Percentiles rank a stretch among this genome's conserved stretches.
These are phyloP conservation scores for Neocucurbitaria cava DNA, from an alignment of 2,329 filamentous ascomycete genomes.

Conservation along the genomic window DNA sequence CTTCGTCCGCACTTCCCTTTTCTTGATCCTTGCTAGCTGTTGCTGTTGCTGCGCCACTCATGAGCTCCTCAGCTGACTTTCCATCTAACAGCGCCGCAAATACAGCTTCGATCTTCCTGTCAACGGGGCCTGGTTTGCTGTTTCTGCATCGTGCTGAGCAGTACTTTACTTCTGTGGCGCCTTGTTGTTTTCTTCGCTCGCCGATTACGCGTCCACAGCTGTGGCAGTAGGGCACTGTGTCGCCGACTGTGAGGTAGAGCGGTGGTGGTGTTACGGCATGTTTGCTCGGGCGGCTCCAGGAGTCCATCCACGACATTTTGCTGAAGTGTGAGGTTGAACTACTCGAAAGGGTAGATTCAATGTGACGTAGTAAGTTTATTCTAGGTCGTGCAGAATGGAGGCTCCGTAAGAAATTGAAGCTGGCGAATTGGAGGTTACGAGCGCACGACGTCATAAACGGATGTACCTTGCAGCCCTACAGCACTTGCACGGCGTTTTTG, in stretches of 20 bases:
- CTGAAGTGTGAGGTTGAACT: slow-evolving; percentile 1
- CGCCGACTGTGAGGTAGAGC: slow-evolving; percentile 59
- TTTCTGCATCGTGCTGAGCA: slow-evolving; percentile 64
- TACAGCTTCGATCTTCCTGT: slow-evolving; percentile 60
- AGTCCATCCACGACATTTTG: slow-evolving; percentile 59
- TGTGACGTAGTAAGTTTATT: background rate
- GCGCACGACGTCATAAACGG: slow-evolving; percentile 35
- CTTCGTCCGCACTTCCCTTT: slow-evolving; percentile 1
- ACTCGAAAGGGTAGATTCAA: background rate
- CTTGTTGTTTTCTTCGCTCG: slow-evolving; percentile 42
- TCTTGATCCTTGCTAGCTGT: background rate
- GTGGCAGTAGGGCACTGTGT: slow-evolving; percentile 62
- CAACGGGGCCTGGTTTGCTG: slow-evolving; percentile 58
- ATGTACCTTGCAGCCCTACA: background rate
- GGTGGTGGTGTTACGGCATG: slow-evolving; percentile 57
- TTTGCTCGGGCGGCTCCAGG: slow-evolving; percentile 54
- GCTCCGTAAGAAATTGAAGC: slow-evolving; percentile 1
- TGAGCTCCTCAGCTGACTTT: slow-evolving; percentile 38
- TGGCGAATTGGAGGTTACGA: slow-evolving; percentile 15
- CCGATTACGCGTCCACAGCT: slow-evolving; percentile 65
- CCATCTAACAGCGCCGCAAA: slow-evolving; percentile 55
- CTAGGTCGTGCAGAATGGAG: background rate
- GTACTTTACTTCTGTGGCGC: slow-evolving; percentile 58
- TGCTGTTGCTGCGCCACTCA: no score
- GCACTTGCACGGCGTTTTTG: background rate